Percentiles rank a stretch among this genome's conserved stretches.
These are phyloP conservation scores for Aspergillus sp. DNA, from an alignment of 2,329 filamentous ascomycete species.

Conservation along the genomic window DNA sequence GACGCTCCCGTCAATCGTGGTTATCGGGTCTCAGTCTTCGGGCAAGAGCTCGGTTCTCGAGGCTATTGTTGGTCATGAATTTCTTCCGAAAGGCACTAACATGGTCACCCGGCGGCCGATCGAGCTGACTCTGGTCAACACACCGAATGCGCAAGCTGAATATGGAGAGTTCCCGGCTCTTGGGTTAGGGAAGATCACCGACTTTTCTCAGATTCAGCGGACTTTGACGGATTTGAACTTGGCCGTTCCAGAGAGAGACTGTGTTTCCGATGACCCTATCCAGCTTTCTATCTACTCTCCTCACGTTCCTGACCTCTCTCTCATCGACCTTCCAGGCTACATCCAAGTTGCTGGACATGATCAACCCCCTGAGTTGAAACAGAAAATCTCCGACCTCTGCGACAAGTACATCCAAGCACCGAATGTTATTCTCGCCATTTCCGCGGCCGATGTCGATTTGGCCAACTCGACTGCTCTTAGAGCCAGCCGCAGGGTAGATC, in stretches of 20 bases:
- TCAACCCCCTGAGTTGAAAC: conserved; percentile 87
- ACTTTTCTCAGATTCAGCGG: conserved; percentile 80
- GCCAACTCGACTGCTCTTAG: conserved; percentile 92
- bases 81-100: conserved; percentile 94
- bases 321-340: conserved; percentile 96
- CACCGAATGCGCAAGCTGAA: conserved; percentile 79
- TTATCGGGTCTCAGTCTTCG: conserved; percentile 96
- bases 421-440: conserved; percentile 96
- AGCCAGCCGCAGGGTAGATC: conserved; percentile 88
- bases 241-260: conserved; percentile 85
- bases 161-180: conserved; percentile 96
- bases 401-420: conserved; percentile 97
- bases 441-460: conserved; percentile 93
- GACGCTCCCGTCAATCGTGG: conserved; percentile 94
- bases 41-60: conserved; percentile 97
- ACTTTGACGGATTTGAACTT: conserved; percentile 93
- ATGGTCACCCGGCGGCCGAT: conserved; percentile 98
- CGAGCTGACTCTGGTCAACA: conserved; percentile 94
- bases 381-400: conserved; percentile 93
- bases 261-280: conserved; percentile 95
- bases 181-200: conserved; percentile 82
- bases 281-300: conserved; percentile 94
- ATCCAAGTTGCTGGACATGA: conserved; percentile 93
- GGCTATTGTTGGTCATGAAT: conserved; percentile 96
- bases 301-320: conserved; percentile 88